Evolutionary conservation across 192 early-diverging fungal genomes (phyloP), one percentile per base, ranked within the genome.

Genomic region (Backusella parvicylindrica): DNA sequence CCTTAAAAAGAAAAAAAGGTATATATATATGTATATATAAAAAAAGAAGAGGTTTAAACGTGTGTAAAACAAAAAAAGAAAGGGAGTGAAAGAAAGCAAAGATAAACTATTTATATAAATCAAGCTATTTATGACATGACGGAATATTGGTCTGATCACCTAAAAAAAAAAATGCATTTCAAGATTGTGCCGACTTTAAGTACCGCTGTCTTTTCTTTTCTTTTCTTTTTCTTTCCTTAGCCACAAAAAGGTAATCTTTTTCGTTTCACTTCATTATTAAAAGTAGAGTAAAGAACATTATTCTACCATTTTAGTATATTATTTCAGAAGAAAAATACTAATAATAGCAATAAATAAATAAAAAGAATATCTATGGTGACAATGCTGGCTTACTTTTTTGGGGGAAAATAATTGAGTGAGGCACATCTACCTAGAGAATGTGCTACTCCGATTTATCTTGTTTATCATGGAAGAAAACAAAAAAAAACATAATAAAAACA

Each of bases 91-190:
- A 23, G 33, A 38, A n/a, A 68, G 38, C 33, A 36, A n/a, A 35
- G n/a, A 68, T 21, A 36, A 5, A 21, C 26, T 60, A 47, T 60
- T 60, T 60, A 60, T 60, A 53, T 37, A 50, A 26, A 26, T 12
- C 7, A 56, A 26, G 23, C 18, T n/a, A 47, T n/a, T 47, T 12
- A 56, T 60, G 53, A 60, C 53, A 60, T 56, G 53, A 56, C 23
- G 53, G 53, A 56, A 56, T 53, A 60, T 60, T 60, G 53, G 53
- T 60, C 53, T 60, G 53, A 60, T 28, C 53, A 8, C 53, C 53
- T 47, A 3, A 35, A 47, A 18, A 47, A 47, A 47, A n/a, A 47
- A 18, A n/a, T 1, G 18, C n/a, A 4, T 60, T 60, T 60, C 11
- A 60, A 60, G 53, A 13, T 4, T 11, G 28, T 28, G 12, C 11